Percentiles rank a stretch among this genome's conserved stretches.
These are phyloP conservation scores for Coniferiporia weirii DNA, from an alignment of 1,284 basidiomycete genomes.

Conservation along the genomic window DNA sequence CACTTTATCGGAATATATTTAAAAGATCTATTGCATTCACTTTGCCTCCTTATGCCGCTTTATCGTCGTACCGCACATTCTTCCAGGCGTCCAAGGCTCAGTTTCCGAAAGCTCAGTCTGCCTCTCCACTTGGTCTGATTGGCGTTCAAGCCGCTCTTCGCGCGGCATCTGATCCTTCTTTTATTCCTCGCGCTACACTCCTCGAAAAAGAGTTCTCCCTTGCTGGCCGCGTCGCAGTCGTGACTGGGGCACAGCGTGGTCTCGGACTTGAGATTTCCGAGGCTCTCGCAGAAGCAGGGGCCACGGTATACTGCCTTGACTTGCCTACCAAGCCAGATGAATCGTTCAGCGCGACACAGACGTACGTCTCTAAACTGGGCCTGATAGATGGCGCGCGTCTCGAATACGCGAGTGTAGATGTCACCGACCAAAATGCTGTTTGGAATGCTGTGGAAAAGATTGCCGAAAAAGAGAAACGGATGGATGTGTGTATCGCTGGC, in stretches of 20 bases:
- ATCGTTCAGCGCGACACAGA: constrained; percentile 57
- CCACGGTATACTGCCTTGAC: constrained; percentile 75
- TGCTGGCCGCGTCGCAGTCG: constrained; percentile 64
- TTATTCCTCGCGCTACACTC: constrained; percentile 35
- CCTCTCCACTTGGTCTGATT: constrained; percentile 21
- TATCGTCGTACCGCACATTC: no score
- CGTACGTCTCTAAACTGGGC: constrained; percentile 44
- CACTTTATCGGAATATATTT: no score
- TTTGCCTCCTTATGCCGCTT: no score
- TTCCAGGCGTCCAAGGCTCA: no score
- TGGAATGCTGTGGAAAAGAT: constrained; percentile 35
- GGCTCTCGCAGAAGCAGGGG: constrained; percentile 71
- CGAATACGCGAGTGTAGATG: constrained; percentile 63
- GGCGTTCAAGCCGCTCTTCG: constrained; percentile 51
- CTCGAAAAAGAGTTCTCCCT: constrained; percentile 68
- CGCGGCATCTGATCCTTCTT: constrained; percentile 23
- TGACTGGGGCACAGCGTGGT: constrained; percentile 77
- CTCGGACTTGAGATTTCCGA: constrained; percentile 81
- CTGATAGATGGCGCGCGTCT: constrained; percentile 40
- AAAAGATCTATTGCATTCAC: no score
- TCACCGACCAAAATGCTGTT: constrained; percentile 48
- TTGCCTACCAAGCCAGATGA: constrained; percentile 57
- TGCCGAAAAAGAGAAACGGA: constrained; percentile 54
- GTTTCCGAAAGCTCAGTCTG: no score
- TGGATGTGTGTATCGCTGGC: constrained; percentile 73